A percentile compares a stretch with the other conserved stretches of the same genome.
These are phyloP conservation scores for Candida insectorum DNA, from an alignment of 805 yeast genomes.

Conservation along the genomic window DNA sequence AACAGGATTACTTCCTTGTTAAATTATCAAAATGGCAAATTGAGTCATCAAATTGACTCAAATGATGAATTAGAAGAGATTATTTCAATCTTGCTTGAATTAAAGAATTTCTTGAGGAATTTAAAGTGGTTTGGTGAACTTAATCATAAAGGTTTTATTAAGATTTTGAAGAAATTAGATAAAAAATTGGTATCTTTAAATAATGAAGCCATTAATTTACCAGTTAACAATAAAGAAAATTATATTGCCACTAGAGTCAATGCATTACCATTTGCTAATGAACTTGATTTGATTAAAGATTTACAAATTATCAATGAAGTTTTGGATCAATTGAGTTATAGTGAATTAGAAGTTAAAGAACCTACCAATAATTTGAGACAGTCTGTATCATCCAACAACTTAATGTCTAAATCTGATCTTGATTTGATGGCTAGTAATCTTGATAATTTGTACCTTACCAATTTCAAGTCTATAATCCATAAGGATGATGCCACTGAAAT, in stretches of 20 bases:
- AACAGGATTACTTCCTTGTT: constrained; percentile 39
- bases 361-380: not conserved
- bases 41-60: constrained; percentile 31
- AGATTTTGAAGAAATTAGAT: constrained; percentile 86
- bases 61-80: constrained; percentile 41
- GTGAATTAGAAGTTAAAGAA: constrained; percentile 2
- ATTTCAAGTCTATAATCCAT: constrained; percentile 15
- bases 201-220: constrained; percentile 13
- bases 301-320: constrained; percentile 51
- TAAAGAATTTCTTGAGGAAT: constrained; percentile 72
- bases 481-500: constrained; percentile 46
- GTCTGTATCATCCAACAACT: not conserved
- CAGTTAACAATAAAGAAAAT: constrained; percentile 33
- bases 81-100: constrained; percentile 60
- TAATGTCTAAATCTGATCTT: not conserved
- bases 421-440: constrained; percentile 4
- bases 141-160: constrained; percentile 83
- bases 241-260: constrained; percentile 61
- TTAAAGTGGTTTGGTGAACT: constrained; percentile 93
- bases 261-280: constrained; percentile 77
- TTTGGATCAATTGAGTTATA: constrained; percentile 46
- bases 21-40: constrained; percentile 22
- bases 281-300: constrained; percentile 51
- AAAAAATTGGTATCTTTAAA: constrained; percentile 50
- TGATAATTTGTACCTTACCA: constrained; percentile 9